phyloP scores from a whole-genome alignment of 2,329 filamentous ascomycete genomes.

The Ramichloridium luteum region DNA sequence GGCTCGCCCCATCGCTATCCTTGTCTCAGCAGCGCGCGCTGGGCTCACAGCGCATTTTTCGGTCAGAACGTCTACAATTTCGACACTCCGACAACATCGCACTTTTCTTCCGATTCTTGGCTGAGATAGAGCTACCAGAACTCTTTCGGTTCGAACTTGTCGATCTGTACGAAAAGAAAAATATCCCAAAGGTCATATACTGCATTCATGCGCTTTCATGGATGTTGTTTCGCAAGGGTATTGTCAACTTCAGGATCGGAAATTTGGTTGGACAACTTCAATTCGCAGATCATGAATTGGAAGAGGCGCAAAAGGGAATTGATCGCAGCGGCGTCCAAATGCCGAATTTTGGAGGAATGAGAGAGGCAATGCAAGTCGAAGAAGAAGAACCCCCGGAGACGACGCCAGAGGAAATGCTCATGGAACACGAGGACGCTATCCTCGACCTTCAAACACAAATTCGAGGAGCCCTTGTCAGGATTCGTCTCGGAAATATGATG shows the following conservation, averaged over 20 bases:
- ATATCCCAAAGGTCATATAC: conserved; percentile 97
- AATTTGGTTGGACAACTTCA: conserved; percentile 93
- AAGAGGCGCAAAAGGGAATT: conserved; percentile 91
- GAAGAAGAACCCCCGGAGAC: conserved; percentile 65
- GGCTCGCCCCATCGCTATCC: conserved; percentile 64
- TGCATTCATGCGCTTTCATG: conserved; percentile 96
- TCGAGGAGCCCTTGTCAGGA: conserved; percentile 64
- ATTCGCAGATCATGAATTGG: conserved; percentile 94
- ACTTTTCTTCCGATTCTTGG: conserved; percentile 85
- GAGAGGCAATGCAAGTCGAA: conserved; percentile 85
- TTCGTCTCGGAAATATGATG: conserved; percentile 72
- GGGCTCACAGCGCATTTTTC: conserved; percentile 57
- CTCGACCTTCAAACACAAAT: conserved; percentile 78
- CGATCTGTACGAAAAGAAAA: conserved; percentile 98
- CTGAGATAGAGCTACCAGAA: conserved; percentile 84
- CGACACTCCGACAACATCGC: conserved; percentile 97
- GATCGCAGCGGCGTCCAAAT: conserved; percentile 91
- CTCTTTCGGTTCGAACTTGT: conserved; percentile 95
- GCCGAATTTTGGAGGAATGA: conserved; percentile 97
- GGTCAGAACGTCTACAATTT: conserved; percentile 73
- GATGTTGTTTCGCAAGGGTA: conserved; percentile 89
- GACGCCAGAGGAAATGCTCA: conserved; percentile 76
- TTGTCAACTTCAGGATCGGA: conserved; percentile 89
- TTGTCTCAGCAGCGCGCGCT: conserved; percentile 29
- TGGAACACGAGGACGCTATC: conserved; percentile 60